phyloP scores from a whole-genome alignment of 2,329 filamentous ascomycete genomes.

The Colletotrichum sp. region DNA sequence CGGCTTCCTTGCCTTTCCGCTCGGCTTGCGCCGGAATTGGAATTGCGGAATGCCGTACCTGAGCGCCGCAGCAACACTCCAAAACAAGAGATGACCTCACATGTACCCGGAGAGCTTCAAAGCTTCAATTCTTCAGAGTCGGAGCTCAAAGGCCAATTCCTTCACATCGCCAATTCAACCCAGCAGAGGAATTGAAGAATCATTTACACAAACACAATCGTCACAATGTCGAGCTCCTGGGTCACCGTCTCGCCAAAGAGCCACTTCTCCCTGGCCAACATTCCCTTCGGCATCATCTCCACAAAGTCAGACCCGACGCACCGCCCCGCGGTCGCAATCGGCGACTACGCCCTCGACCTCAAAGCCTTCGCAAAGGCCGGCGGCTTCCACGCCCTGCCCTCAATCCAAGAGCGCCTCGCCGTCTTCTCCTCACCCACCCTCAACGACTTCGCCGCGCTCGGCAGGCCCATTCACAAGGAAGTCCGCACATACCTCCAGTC shows the following conservation, averaged over 20 bases:
- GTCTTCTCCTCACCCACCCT: slow-evolving; percentile 56
- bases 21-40: slow-evolving; percentile 24
- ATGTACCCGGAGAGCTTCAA: not conserved
- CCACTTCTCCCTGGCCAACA: slow-evolving; percentile 77
- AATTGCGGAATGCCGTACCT: slow-evolving; percentile 11
- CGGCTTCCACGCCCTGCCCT: slow-evolving; percentile 40
- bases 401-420: slow-evolving; percentile 27
- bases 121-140: not conserved
- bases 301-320: slow-evolving; percentile 59
- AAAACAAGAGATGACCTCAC: slow-evolving; percentile 11
- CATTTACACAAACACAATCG: not conserved
- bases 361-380: slow-evolving; percentile 56
- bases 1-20: slow-evolving; percentile 13
- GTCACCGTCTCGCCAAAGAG: slow-evolving; percentile 36
- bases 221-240: slow-evolving; percentile 25
- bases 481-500: slow-evolving; percentile 74
- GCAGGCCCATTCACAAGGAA: slow-evolving; percentile 70
- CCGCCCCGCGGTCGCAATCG: slow-evolving; percentile 74
- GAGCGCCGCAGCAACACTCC: not conserved
- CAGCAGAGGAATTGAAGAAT: not conserved
- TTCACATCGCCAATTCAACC: not conserved
- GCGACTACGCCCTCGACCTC: slow-evolving; percentile 74
- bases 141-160: not conserved
- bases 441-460: slow-evolving; percentile 75
- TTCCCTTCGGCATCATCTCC: slow-evolving; percentile 84